Evolutionary conservation across 2,329 filamentous ascomycete genomes (phyloP).

Genomic region (Pseudogymnoascus sp.): DNA sequence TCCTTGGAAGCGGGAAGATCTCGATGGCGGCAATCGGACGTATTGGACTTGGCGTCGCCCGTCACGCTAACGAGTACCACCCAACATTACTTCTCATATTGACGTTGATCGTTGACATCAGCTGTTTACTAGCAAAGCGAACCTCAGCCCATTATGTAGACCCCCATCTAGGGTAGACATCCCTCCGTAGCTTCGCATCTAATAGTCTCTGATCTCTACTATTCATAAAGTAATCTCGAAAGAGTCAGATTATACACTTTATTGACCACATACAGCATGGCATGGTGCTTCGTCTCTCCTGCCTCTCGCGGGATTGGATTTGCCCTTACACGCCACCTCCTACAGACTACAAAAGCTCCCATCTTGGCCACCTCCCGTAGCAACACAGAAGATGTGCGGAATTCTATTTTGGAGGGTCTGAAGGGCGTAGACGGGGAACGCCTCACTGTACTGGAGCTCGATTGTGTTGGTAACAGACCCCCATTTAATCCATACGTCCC

Average conservation of each 20-base stretch:
- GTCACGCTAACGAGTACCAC: neutral
- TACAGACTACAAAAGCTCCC: constrained; percentile 48
- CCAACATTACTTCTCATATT: neutral
- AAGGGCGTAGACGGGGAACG: constrained; percentile 35
- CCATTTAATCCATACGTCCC: neutral
- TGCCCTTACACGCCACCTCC: constrained; percentile 48
- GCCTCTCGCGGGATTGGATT: constrained; percentile 57
- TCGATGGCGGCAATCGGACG: neutral
- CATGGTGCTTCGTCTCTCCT: constrained; percentile 42
- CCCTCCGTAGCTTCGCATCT: neutral
- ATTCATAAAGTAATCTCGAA: neutral
- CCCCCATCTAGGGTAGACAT: neutral
- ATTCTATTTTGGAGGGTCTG: constrained; percentile 42
- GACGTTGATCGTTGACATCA: neutral
- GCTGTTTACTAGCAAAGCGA: neutral
- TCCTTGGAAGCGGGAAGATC: neutral
- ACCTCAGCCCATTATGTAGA: constrained; percentile 6
- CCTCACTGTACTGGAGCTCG: constrained; percentile 44
- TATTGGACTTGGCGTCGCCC: neutral
- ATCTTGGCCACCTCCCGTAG: constrained; percentile 53
- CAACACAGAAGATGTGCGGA: constrained; percentile 40
- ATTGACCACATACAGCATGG: constrained; percentile 15
- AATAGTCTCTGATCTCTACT: neutral
- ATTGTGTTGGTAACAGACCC: constrained; percentile 45
- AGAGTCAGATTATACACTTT: neutral